A percentile compares a stretch with the other conserved stretches of the same genome.
Evolutionary conservation across 306 rosid genomes (phyloP).

Genomic region (Oemleria cerasiformis): DNA sequence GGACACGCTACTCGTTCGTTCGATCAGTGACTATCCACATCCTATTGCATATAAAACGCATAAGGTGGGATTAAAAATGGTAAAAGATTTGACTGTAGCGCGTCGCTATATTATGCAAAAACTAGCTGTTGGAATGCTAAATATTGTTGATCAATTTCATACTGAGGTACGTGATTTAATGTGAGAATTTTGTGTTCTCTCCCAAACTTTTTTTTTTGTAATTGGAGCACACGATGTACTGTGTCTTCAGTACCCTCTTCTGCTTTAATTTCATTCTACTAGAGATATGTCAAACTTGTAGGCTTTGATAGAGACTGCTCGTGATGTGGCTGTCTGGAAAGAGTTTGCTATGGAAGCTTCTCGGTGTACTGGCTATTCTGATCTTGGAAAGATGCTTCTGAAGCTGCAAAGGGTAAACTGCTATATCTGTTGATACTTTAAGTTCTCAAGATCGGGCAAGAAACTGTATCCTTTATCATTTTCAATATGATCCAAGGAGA

Average conservation of each 20-base stretch:
- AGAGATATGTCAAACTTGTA: conserved; percentile 34
- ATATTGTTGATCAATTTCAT: conserved; percentile 82
- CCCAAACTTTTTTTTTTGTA: not conserved
- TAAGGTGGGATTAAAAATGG: conserved; percentile 70
- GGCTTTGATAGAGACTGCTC: conserved; percentile 82
- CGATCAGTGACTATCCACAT: conserved; percentile 72
- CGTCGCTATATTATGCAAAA: conserved; percentile 88
- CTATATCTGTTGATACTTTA: conserved; percentile 36
- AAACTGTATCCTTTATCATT: conserved; percentile 1
- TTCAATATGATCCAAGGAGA: conserved; percentile 7
- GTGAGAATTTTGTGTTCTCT: conserved; percentile 8
- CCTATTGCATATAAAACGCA: conserved; percentile 85
- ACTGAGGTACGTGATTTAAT: conserved; percentile 55
- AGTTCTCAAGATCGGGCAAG: conserved; percentile 20
- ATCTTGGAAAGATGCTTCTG: conserved; percentile 87
- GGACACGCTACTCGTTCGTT: conserved; percentile 72
- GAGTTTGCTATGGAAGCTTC: conserved; percentile 95
- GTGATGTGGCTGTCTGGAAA: conserved; percentile 76
- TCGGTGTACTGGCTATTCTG: conserved; percentile 68
- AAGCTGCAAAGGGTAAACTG: conserved; percentile 83
- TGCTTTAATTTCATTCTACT: conserved; percentile 12
- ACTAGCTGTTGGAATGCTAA: conserved; percentile 81
- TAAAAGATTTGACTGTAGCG: conserved; percentile 71
- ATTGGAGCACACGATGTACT: conserved; percentile 9
- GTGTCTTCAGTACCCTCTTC: conserved; percentile 12